Percentiles rank a stretch among this genome's conserved stretches.
Conservation (phyloP, 345 rosid species). For the Euphorbia tirucalli region DNA sequence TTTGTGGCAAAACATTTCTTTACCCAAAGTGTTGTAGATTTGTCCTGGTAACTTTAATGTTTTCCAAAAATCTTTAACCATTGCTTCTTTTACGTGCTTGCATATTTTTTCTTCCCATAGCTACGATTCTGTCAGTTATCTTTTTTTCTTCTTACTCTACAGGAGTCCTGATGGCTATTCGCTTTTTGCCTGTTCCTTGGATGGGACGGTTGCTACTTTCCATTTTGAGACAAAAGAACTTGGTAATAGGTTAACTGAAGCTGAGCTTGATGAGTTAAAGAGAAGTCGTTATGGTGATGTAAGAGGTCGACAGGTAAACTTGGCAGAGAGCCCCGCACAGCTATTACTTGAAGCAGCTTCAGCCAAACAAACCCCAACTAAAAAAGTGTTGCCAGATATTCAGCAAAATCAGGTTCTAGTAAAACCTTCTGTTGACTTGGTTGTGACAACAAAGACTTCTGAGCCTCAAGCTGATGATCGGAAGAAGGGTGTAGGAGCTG, state of each 20-base stretch:
- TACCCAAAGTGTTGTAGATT: slow-evolving; percentile 95
- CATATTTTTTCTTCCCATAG: background rate
- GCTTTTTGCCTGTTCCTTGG: slow-evolving; percentile 96
- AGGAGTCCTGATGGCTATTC: slow-evolving; percentile 99
- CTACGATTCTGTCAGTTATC: slow-evolving; percentile 7
- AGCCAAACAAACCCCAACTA: slow-evolving; percentile 61
- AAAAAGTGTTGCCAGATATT: slow-evolving; percentile 57
- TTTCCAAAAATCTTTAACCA: slow-evolving; percentile 7
- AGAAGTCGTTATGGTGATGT: slow-evolving; percentile 94
- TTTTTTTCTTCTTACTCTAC: slow-evolving; percentile 19
- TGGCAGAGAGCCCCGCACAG: slow-evolving; percentile 92
- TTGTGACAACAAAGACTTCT: slow-evolving; percentile 41
- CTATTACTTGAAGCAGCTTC: slow-evolving; percentile 92
- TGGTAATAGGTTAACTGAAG: slow-evolving; percentile 67
- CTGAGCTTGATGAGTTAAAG: slow-evolving; percentile 87
- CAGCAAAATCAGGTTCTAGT: slow-evolving; percentile 48
- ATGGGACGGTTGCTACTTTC: slow-evolving; percentile 87
- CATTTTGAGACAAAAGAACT: slow-evolving; percentile 85
- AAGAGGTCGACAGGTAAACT: slow-evolving; percentile 83
- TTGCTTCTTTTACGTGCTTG: slow-evolving; percentile 3
- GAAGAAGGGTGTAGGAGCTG: slow-evolving; percentile 41
- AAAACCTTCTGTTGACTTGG: slow-evolving; percentile 56
- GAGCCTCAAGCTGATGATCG: slow-evolving; percentile 57
- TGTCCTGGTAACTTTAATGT: slow-evolving; percentile 68
- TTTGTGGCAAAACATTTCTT: slow-evolving; percentile 99